Evolutionary conservation across 352 stramenopile species (phyloP).

Genomic region (Globisporangium sylvaticum): DNA sequence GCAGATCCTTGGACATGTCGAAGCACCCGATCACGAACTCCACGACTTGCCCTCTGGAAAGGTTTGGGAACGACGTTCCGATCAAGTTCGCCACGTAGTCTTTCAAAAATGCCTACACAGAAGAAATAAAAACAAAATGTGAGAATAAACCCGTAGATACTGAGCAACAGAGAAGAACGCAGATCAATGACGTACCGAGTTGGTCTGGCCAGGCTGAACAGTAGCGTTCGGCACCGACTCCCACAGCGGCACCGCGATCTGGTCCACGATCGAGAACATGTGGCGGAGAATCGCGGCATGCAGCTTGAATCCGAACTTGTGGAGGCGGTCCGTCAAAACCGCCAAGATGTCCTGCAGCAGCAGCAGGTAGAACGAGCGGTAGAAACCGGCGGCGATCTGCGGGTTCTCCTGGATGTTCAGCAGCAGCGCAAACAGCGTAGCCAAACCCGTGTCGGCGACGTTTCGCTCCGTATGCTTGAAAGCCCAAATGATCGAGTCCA

Average conservation of each 20-base stretch:
- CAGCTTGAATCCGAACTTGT: conserved; percentile 99
- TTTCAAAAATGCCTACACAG: conserved; percentile 86
- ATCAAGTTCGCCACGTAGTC: conserved; percentile 97
- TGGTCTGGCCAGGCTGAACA: conserved; percentile 67
- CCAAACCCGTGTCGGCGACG: conserved; percentile 96
- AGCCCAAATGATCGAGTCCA: conserved; percentile 99
- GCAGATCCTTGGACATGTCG: conserved; percentile 96
- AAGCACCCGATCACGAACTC: conserved; percentile 98
- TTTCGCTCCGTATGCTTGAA: conserved; percentile 99
- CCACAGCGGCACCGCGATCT: conserved; percentile 95
- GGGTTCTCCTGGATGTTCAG: conserved; percentile 95
- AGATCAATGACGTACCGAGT: conserved; percentile 46
- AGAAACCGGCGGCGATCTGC: conserved; percentile 96
- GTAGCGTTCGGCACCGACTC: conserved; percentile 83
- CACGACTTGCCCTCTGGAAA: conserved; percentile 91
- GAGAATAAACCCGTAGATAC: neutral
- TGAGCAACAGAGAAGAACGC: neutral
- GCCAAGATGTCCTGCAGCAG: conserved; percentile 94
- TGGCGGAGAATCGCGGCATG: conserved; percentile 96
- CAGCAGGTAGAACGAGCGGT: conserved; percentile 96
- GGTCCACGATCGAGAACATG: conserved; percentile 97
- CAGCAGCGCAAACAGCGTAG: conserved; percentile 95
- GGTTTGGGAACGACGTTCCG: conserved; percentile 95
- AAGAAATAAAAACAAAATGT: neutral
- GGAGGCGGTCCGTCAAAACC: conserved; percentile 97